Conservation (phyloP, 768 basidiomycete genomes). For the Leccinum ochraceum region DNA sequence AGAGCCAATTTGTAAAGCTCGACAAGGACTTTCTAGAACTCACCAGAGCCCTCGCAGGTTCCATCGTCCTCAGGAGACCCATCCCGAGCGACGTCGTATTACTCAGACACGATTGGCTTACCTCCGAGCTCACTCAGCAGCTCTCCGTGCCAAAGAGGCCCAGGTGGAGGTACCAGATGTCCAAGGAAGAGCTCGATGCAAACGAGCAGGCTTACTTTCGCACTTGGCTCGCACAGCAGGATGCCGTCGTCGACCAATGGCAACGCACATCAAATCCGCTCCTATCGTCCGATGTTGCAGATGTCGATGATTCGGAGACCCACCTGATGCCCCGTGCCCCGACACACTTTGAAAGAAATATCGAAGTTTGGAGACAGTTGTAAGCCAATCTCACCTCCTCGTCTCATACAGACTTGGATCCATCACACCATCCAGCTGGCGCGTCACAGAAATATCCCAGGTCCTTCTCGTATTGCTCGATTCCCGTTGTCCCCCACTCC, state of each 20-base stretch:
- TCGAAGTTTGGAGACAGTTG: constrained; percentile 96
- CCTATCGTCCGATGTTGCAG: constrained; percentile 2
- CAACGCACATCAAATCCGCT: constrained; percentile 26
- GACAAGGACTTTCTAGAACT: constrained; percentile 59
- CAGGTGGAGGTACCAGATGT: constrained; percentile 85
- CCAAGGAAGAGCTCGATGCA: constrained; percentile 84
- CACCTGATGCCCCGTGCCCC: constrained; percentile 58
- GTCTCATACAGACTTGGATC: constrained; percentile 3
- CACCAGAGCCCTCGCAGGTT: constrained; percentile 57
- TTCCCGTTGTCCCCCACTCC: constrained; percentile 84
- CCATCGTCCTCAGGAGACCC: constrained; percentile 55
- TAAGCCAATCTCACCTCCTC: constrained; percentile 39
- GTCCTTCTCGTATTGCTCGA: constrained; percentile 88
- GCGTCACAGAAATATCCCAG: constrained; percentile 88
- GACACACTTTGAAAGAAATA: constrained; percentile 84
- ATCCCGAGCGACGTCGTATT: constrained; percentile 44
- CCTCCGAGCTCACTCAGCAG: constrained; percentile 2
- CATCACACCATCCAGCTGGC: constrained; percentile 59
- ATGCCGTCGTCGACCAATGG: constrained; percentile 57
- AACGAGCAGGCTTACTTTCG: constrained; percentile 87
- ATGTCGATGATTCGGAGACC: constrained; percentile 18
- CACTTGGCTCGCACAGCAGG: constrained; percentile 74
- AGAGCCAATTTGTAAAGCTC: constrained; percentile 70
- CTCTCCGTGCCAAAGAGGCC: constrained; percentile 60
- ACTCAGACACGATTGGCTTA: constrained; percentile 27